Base-by-base conservation (phyloP, 163 green algal genomes). In the Coccomyxa subellipsoidea region DNA sequence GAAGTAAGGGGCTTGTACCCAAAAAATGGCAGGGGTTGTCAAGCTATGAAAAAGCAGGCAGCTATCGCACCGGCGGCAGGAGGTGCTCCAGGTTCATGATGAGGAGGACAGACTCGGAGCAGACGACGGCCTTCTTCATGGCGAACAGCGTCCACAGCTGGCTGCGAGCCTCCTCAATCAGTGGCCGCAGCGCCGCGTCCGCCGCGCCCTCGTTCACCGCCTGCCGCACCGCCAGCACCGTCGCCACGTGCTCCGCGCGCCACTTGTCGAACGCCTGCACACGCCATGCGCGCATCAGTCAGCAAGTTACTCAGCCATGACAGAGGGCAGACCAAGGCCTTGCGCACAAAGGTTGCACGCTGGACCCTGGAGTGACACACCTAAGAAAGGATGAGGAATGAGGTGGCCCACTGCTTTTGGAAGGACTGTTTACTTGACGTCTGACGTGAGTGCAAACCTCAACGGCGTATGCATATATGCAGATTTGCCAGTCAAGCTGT, bases 51-150 rank as follows among this genome's bases (percentile, higher is more conserved):
- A n/a, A n/a, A n/a, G n/a, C n/a, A n/a, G n/a, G n/a, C n/a, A n/a
- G n/a, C n/a, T n/a, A n/a, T n/a, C n/a, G n/a, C 66, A 73, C 71
- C 25, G 7, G 34, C 8, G 77, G 73, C 31, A 53, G 81, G 21
- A 84, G 81, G 54, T 84, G 81, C 81, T 80, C 73, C 53, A 83
- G 37, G 69, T 70, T 38, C 53, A 81, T 32, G 32, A 82, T 82
- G 78, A 76, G 34, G 10, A 36, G 53, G 40, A 59, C 78, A 1
- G 23, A 32, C 54, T 82, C 78, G 78, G 40, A 76, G 54, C 38
- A 82, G 23, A 77, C 35, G n/a, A 82, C 54, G 32, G 78, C 78
- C 34, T 47, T 39, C 78, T 82, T 82, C 54, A 82, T 76, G 53
- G 38, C 53, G 27, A 82, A 82, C 35, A 82, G 35, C 40, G 39